These are phyloP conservation scores for Pythium volutum DNA, from an alignment of 352 stramenopile species.

Conservation along the genomic window DNA sequence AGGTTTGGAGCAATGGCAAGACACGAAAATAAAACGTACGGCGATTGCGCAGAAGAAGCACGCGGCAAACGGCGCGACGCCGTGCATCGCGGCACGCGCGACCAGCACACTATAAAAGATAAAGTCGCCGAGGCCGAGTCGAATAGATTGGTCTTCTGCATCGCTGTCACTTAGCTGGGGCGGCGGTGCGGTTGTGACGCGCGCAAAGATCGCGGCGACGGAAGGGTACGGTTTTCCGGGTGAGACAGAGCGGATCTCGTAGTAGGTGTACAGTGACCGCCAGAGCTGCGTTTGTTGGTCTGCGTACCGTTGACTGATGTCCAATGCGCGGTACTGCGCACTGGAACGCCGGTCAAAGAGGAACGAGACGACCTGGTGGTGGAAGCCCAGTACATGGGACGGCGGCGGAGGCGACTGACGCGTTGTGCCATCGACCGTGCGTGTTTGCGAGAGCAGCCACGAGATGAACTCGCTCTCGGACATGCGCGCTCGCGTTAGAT, in stretches of 20 bases:
- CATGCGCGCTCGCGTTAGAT: constrained; percentile 4
- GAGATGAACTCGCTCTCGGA: constrained; percentile 7
- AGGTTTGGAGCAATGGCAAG: not conserved
- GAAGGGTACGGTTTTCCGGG: constrained; percentile 34
- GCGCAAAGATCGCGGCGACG: constrained; percentile 22
- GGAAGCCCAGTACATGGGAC: constrained; percentile 21
- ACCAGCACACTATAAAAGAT: constrained; percentile 98
- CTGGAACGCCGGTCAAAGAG: constrained; percentile 39
- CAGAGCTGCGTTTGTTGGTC: constrained; percentile 37
- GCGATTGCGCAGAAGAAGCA: constrained; percentile 92
- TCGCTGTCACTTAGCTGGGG: constrained; percentile 13
- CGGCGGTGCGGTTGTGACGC: no score
- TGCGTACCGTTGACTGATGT: constrained; percentile 34
- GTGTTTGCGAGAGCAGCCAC: constrained; percentile 23
- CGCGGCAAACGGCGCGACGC: constrained; percentile 89
- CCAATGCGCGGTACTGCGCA: constrained; percentile 26
- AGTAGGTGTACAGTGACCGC: constrained; percentile 45
- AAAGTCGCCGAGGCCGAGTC: constrained; percentile 94
- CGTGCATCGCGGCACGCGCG: constrained; percentile 90
- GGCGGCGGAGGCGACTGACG: not conserved
- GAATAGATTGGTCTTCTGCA: constrained; percentile 69
- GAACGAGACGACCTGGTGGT: constrained; percentile 40
- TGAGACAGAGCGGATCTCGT: constrained; percentile 32
- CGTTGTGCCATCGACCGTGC: not conserved
- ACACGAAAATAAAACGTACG: constrained; percentile 34